Evolutionary conservation across 208 protist species (phyloP), one percentile per base, ranked within the genome.

Genomic region (Acanthamoeba lugdunensis): DNA sequence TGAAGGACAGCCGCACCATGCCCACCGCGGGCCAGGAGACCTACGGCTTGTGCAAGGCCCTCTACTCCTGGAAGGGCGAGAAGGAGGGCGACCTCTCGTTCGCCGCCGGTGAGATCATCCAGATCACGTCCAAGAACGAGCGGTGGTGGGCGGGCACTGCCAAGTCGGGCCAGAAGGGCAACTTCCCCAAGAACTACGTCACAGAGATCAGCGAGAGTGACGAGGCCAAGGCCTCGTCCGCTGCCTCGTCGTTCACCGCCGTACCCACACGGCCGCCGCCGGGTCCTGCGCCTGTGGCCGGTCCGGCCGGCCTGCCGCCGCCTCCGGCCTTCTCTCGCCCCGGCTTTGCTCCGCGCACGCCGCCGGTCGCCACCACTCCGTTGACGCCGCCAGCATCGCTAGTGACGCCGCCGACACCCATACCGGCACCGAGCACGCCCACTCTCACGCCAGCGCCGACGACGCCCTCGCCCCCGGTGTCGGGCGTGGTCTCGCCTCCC

Each of bases 121-220:
- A 95, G 37, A 97, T 98, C 54, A 97, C 96, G 5, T 95, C 92
- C 23, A 98, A 98, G 94, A 94, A 95, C 48, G 97, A 96, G 23
- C 97, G 98, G 9, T 98, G 97, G 95, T 98, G 97, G 97, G 94
- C 97, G 75, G 98, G 98, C 50, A 97, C 96, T 67, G 96, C 97
- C 7, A 94, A 90, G 67, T 48, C 52, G 13, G 73, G 73, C 41
- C 7, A 52, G 63, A 71, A 8, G 37, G 94, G 94, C 48, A 50
- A 14, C 41, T 87, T 95, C 67, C 94, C 94, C 25, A 45, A 56
- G 48, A 94, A 88, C 45, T 88, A 88, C 81, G 81, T 88, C 23
- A 13, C 41, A 6, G 73, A 82, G 73, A 82, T 82, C 73, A 82
- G 73, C 30, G 73, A 82, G 73, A 82, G 37, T 18, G 37, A 82